Conservation (phyloP, 306 rosid species). For the Lagenaria siceraria region DNA sequence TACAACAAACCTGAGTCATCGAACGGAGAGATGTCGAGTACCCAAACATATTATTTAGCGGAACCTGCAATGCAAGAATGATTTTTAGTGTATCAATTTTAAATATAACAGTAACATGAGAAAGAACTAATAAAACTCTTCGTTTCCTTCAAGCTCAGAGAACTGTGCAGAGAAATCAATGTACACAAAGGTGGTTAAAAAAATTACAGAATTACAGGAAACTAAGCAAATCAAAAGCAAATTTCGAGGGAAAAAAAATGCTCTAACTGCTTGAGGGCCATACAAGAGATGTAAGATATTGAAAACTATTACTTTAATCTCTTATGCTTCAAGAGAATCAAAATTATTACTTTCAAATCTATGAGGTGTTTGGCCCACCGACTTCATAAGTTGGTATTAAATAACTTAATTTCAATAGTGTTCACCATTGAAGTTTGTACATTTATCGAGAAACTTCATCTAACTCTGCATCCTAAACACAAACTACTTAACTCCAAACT, state of each 20-base stretch:
- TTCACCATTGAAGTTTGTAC: too few relatives aligned
- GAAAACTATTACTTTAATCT: not conserved
- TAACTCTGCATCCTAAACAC: too few relatives aligned
- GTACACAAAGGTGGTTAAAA: not conserved
- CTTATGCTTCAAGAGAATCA: not conserved
- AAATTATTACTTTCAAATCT: not conserved
- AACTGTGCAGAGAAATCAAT: not conserved
- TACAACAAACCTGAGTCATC: conserved; percentile 67
- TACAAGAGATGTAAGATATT: not conserved
- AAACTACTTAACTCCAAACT: too few relatives aligned
- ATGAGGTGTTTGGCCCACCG: not conserved
- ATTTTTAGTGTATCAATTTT: not conserved
- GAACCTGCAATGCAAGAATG: conserved; percentile 45
- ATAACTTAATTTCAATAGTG: too few relatives aligned
- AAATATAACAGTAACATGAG: not conserved
- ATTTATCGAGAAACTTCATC: too few relatives aligned
- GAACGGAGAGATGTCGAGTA: conserved; percentile 88
- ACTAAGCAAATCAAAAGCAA: not conserved
- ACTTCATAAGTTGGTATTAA: too few relatives aligned
- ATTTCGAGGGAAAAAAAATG: not conserved
- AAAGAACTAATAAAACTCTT: not conserved
- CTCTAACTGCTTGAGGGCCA: not conserved
- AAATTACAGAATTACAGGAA: not conserved
- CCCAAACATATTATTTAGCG: conserved; percentile 91
- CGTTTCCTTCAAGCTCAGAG: not conserved